These are phyloP conservation scores for Myrica gale DNA, from an alignment of 306 rosid species.

Conservation along the genomic window DNA sequence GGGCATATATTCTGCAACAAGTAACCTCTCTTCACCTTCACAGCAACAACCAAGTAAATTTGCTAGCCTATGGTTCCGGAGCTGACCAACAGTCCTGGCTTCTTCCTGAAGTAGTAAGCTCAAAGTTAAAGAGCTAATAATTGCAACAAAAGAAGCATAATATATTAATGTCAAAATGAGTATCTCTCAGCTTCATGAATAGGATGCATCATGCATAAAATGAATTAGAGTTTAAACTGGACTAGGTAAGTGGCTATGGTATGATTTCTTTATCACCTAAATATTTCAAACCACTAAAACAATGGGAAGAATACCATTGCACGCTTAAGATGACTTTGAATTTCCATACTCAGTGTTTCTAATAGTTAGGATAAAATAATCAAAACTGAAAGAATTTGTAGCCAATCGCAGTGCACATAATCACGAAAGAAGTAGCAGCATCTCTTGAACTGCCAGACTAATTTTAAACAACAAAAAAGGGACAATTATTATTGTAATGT, in stretches of 20 bases:
- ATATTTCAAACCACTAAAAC: not conserved
- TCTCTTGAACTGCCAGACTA: not conserved
- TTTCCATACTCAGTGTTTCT: not conserved
- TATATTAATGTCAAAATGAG: not conserved
- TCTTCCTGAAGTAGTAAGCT: constrained; percentile 58
- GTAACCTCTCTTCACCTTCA: constrained; percentile 92
- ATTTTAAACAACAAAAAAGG: not conserved
- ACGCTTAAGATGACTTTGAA: not conserved
- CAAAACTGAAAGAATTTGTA: not conserved
- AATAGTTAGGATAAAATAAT: not conserved
- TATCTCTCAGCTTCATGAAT: not conserved
- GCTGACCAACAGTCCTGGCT: constrained; percentile 89
- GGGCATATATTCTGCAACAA: constrained; percentile 85
- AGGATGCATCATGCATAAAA: not conserved
- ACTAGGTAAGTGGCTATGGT: not conserved
- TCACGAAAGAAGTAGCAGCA: not conserved
- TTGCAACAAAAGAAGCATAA: not conserved
- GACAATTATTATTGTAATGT: not conserved
- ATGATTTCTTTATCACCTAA: not conserved
- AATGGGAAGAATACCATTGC: not conserved
- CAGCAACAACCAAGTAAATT: constrained; percentile 93
- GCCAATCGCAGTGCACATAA: not conserved
- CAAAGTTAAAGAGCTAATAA: constrained; percentile 22
- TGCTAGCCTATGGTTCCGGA: constrained; percentile 73
- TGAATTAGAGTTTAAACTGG: constrained; percentile 8